Percentiles rank a stretch among this genome's conserved stretches.
Evolutionary conservation across 2,329 filamentous ascomycete genomes (phyloP).

Genomic region (Sporothrix pseudoabietina): DNA sequence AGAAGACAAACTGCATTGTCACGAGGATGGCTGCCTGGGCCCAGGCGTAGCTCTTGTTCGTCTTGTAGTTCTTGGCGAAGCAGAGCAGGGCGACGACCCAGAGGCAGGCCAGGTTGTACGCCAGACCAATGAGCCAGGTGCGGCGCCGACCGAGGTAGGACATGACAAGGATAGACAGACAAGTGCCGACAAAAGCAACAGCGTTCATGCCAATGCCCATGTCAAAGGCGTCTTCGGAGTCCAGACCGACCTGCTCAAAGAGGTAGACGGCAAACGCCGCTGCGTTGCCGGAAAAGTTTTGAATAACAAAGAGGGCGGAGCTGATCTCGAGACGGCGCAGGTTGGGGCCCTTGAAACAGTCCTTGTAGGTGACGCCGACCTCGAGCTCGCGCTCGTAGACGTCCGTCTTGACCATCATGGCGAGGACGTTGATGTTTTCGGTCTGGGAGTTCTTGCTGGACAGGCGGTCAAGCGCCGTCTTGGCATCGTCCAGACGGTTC

Average conservation of each 20-base stretch:
- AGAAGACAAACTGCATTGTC: conserved; percentile 22
- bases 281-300: conserved; percentile 34
- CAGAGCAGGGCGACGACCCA: conserved; percentile 27
- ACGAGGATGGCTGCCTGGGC: conserved; percentile 23
- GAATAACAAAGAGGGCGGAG: conserved; percentile 31
- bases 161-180: conserved; percentile 19
- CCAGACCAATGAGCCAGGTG: conserved; percentile 21
- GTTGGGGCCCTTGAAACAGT: conserved; percentile 51
- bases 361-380: conserved; percentile 49
- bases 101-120: conserved; percentile 24
- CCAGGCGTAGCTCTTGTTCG: conserved; percentile 23
- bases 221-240: conserved; percentile 33
- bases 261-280: conserved; percentile 34
- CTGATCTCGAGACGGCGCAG: conserved; percentile 42
- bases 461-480: conserved; percentile 45
- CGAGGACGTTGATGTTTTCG: conserved; percentile 50
- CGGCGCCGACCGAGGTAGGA: conserved; percentile 27
- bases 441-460: conserved; percentile 45
- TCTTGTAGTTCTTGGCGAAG: conserved; percentile 23
- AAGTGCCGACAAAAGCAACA: conserved; percentile 28
- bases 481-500: conserved; percentile 44
- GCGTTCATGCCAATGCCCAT: conserved; percentile 32
- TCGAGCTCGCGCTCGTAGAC: conserved; percentile 53
- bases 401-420: conserved; percentile 59
- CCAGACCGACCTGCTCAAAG: conserved; percentile 34